Evolutionary conservation across 1,284 basidiomycete genomes (phyloP), one percentile per base, ranked within the genome.

Genomic region (Cryptococcus sp.): DNA sequence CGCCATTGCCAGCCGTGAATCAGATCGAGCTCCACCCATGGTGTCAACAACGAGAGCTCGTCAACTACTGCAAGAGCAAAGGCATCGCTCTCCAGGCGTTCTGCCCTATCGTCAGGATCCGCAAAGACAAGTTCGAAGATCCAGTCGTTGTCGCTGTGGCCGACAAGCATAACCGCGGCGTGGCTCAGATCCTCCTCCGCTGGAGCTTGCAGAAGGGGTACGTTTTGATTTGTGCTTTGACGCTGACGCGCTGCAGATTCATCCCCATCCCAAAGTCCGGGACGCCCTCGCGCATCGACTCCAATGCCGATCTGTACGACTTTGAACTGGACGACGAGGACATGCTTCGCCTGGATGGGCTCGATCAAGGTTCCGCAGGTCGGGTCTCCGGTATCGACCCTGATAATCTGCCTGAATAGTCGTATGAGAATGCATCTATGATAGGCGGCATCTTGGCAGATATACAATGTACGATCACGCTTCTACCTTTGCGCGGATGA

Each of bases 1-100:
- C 76, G 0, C 86, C 85, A 0, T 82, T 85, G 73, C 91, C 91
- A 1, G 80, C 86, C 1, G 86, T 93, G 45, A 92, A 93, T 75
- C 91, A 94, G 72, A 86, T 94, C 56, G 88, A 93, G 85, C 81
- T 92, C 13, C 90, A 93, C 69, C 90, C 91, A 0, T 86, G 88
- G 65, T 92, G 89, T 77, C 90, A 93, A 69, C 90, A 91, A 61
- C 81, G 81, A 47, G 83, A 85, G 10, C 90, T 93, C 57, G 89
- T 91, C 23, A 82, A 84, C 20, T 93, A 89, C 73, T 93, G 91
- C 78, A 71, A 76, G 20, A 74, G 82, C 49, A 81, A 90, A 62
- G 81, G 79, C 2, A 90, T 94, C 55, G 79, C 87, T 27, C 80
- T 93, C 5, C 83, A 93, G 74, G 90, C 89, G 0, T 91, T 90